Percentiles rank a stretch among this genome's conserved stretches.
Conservation (phyloP, 2,329 filamentous ascomycete species). For the Aureobasidium melanogenum region DNA sequence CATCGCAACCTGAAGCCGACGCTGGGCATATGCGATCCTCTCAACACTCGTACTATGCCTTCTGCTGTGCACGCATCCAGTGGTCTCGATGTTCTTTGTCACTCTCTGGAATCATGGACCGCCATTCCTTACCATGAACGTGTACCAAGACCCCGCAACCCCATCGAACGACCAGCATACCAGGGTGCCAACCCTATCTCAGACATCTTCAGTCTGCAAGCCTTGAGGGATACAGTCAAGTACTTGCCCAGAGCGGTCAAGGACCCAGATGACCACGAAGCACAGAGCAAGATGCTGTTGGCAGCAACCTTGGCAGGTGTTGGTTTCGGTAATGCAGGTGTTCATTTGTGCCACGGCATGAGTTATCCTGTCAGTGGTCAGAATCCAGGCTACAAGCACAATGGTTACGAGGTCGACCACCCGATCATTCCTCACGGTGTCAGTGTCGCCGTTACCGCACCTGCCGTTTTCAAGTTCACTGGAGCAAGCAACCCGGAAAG, state of each 20-base stretch:
- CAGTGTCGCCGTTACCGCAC: conserved; percentile 85
- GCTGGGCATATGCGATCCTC: conserved; percentile 72
- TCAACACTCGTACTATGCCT: conserved; percentile 96
- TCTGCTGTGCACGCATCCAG: conserved; percentile 85
- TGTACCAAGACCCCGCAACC: conserved; percentile 74
- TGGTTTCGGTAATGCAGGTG: conserved; percentile 94
- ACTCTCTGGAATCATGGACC: conserved; percentile 93
- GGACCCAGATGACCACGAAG: conserved; percentile 85
- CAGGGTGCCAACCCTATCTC: conserved; percentile 97
- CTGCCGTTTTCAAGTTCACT: conserved; percentile 90
- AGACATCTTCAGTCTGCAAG: conserved; percentile 89
- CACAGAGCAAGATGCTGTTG: conserved; percentile 90
- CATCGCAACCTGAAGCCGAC: conserved; percentile 94
- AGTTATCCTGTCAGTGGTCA: conserved; percentile 95
- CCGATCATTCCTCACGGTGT: conserved; percentile 94
- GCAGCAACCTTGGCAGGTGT: conserved; percentile 91
- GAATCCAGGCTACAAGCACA: conserved; percentile 82
- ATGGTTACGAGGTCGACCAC: conserved; percentile 67
- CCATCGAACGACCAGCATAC: conserved; percentile 84
- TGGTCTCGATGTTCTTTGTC: conserved; percentile 89
- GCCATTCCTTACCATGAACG: conserved; percentile 91
- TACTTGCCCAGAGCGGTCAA: conserved; percentile 82
- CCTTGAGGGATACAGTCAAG: conserved; percentile 74
- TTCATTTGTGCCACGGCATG: conserved; percentile 88
- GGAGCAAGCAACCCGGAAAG: conserved; percentile 84